Evolutionary conservation across 2,329 filamentous ascomycete genomes (phyloP).

Genomic region (Nakataea oryzae): DNA sequence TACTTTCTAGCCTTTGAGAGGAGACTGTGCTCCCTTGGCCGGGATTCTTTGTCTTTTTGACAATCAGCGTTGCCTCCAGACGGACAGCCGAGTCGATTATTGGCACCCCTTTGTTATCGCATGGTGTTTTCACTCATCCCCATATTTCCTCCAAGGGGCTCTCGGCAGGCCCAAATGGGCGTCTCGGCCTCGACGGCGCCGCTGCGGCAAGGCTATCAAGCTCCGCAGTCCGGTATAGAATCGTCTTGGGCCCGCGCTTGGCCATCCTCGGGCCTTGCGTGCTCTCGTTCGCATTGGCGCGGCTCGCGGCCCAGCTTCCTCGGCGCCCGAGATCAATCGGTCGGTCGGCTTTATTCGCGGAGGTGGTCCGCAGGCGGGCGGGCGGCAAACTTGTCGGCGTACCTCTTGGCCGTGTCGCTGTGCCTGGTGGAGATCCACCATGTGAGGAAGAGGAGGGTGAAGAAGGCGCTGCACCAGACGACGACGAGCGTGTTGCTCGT

Average conservation of each 20-base stretch:
- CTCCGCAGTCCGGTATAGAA: background rate
- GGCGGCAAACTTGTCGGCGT: conserved; percentile 8
- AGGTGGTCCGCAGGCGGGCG: background rate
- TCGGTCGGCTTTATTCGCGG: background rate
- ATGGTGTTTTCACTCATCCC: background rate
- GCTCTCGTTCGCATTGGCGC: no score
- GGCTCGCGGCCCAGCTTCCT: background rate
- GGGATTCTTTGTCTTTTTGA: background rate
- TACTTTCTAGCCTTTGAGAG: background rate
- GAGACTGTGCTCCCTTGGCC: background rate
- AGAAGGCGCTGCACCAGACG: conserved; percentile 11
- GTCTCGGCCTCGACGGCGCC: background rate
- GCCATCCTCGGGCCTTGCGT: background rate
- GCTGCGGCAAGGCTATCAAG: no score
- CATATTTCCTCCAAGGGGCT: no score
- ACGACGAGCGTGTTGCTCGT: conserved; percentile 10
- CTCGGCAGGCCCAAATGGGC: background rate
- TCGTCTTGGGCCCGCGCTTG: no score
- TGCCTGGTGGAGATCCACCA: conserved; percentile 13
- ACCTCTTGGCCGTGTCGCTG: conserved; percentile 6
- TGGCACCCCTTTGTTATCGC: no score
- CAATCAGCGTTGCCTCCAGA: background rate
- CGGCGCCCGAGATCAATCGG: no score
- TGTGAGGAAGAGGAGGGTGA: conserved; percentile 9
- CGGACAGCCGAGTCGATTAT: background rate